These are phyloP conservation scores for Pleurotus tuber-regium DNA, from an alignment of 768 basidiomycete species.

Conservation along the genomic window DNA sequence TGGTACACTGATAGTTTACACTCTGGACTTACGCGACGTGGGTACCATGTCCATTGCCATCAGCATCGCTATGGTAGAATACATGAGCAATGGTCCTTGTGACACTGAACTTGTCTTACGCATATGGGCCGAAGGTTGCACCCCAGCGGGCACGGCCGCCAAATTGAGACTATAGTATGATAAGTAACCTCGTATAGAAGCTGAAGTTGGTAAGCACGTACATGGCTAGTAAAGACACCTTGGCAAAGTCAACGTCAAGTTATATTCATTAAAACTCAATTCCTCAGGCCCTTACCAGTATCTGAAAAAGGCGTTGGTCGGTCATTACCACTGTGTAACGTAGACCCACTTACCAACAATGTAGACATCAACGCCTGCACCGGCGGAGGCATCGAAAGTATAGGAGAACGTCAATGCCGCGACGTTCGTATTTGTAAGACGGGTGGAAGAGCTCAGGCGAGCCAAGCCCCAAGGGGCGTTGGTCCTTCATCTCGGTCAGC, in stretches of 20 bases:
- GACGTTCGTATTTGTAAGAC: slow-evolving; percentile 14
- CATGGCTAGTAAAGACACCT: slow-evolving; percentile 24
- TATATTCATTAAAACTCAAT: background rate
- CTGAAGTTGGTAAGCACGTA: slow-evolving; percentile 13
- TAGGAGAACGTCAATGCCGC: slow-evolving; percentile 23
- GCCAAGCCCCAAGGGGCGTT: slow-evolving; percentile 33
- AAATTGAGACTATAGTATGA: slow-evolving; percentile 28
- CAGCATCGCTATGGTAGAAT: slow-evolving; percentile 18
- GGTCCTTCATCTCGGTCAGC: slow-evolving; percentile 16
- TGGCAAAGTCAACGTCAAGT: background rate
- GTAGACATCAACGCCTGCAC: slow-evolving; percentile 39
- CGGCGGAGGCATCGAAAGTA: slow-evolving; percentile 29
- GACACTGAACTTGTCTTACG: slow-evolving; percentile 1
- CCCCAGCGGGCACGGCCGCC: slow-evolving; percentile 42
- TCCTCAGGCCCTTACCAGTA: slow-evolving; percentile 18
- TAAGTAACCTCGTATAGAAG: too few relatives aligned
- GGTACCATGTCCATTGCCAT: slow-evolving; percentile 44
- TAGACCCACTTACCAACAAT: slow-evolving; percentile 38
- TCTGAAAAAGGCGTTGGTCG: background rate
- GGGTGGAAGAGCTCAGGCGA: slow-evolving; percentile 21
- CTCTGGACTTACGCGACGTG: slow-evolving; percentile 29
- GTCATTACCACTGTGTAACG: background rate
- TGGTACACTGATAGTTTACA: background rate
- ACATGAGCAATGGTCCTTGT: background rate
- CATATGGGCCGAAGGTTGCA: slow-evolving; percentile 29